These are phyloP conservation scores for Crithidia sp. DNA, from an alignment of 208 protist species.

Conservation along the genomic window DNA sequence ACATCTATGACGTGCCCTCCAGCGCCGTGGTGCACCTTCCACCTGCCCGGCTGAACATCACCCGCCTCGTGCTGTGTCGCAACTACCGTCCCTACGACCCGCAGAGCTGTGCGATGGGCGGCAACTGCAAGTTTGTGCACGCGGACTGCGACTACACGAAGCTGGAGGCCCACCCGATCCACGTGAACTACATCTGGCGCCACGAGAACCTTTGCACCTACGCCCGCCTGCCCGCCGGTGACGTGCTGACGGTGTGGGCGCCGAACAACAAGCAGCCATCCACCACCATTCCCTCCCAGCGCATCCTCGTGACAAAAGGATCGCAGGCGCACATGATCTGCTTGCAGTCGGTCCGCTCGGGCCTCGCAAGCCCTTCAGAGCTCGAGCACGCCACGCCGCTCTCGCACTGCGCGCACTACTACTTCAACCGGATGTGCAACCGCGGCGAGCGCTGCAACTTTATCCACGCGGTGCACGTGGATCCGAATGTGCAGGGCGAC, in stretches of 20 bases:
- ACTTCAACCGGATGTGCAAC: constrained; percentile 75
- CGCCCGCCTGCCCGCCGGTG: constrained; percentile 48
- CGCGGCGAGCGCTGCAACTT: constrained; percentile 75
- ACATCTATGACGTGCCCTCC: constrained; percentile 43
- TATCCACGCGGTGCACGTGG: constrained; percentile 78
- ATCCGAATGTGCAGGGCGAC: constrained; percentile 64
- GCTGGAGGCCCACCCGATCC: constrained; percentile 67
- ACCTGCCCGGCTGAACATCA: constrained; percentile 78
- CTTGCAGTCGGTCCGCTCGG: constrained; percentile 9
- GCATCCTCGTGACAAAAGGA: constrained; percentile 35
- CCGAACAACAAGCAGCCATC: constrained; percentile 31
- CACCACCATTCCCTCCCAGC: constrained; percentile 39
- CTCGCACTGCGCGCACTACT: constrained; percentile 27
- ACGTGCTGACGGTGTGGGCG: constrained; percentile 26
- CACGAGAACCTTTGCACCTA: constrained; percentile 70
- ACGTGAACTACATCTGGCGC: constrained; percentile 88
- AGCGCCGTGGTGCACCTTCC: constrained; percentile 55
- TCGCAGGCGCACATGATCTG: constrained; percentile 20
- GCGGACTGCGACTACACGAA: constrained; percentile 55
- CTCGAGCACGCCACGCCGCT: constrained; percentile 17
- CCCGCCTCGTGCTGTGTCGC: constrained; percentile 82
- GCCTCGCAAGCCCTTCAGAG: constrained; percentile 8
- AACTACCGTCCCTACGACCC: constrained; percentile 61
- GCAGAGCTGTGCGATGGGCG: constrained; percentile 63
- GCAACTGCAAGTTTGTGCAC: constrained; percentile 86